Evolutionary conservation across 345 rosid species (phyloP).

Genomic region (Populus alba): DNA sequence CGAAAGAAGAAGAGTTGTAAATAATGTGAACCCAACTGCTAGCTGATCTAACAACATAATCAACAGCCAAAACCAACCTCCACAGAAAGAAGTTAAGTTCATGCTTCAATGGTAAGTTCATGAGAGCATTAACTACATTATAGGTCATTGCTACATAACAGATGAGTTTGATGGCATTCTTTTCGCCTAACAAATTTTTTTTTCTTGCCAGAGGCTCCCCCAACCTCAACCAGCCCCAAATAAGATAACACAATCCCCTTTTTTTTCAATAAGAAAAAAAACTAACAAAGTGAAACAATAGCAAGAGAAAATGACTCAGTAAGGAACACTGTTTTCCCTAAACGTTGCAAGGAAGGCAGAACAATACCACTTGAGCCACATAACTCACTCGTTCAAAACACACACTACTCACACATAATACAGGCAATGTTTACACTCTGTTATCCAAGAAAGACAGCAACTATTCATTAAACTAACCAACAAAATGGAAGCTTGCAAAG

Average conservation of each 20-base stretch:
- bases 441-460: neutral
- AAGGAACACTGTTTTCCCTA: neutral
- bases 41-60: neutral
- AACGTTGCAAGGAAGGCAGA: neutral
- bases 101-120: neutral
- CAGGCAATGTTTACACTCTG: neutral
- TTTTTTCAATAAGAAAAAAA: neutral
- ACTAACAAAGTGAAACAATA: neutral
- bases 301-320: neutral
- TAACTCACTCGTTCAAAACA: neutral
- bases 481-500: neutral
- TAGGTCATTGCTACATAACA: neutral
- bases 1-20: constrained; percentile 51
- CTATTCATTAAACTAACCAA: neutral
- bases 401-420: neutral
- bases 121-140: neutral
- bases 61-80: neutral
- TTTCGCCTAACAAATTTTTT: neutral
- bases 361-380: neutral
- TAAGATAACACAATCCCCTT: neutral
- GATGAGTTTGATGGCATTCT: neutral
- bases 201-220: neutral
- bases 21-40: constrained; percentile 69
- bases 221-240: neutral
- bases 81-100: neutral